Evolutionary conservation across 495 filamentous ascomycete species (phyloP).

Genomic region (Physcia stellaris): DNA sequence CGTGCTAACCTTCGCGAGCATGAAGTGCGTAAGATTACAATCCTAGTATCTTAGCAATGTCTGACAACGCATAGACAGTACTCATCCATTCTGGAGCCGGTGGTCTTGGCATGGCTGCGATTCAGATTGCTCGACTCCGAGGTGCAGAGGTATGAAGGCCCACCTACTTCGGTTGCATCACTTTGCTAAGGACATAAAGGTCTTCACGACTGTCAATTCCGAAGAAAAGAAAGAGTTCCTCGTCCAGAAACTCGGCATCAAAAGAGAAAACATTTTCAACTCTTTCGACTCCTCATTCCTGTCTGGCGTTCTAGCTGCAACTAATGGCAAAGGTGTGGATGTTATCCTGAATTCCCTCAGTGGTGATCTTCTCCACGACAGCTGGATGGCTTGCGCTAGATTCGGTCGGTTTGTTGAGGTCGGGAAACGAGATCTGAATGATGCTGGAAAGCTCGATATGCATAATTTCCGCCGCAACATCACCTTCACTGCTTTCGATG

Average conservation of each 20-base stretch:
- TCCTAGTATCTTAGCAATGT: no score
- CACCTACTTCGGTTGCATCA: no score
- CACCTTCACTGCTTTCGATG: constrained; percentile 3
- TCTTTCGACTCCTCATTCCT: not conserved
- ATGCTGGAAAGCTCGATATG: not conserved
- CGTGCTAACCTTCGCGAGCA: not conserved
- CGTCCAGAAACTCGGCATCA: not conserved
- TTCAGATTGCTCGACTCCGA: not conserved
- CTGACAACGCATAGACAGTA: not conserved
- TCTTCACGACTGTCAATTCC: no score
- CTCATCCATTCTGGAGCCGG: constrained; percentile 1
- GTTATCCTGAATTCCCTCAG: not conserved
- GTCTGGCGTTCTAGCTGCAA: not conserved
- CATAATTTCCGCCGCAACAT: constrained; percentile 1
- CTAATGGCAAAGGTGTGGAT: not conserved
- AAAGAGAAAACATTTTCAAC: not conserved
- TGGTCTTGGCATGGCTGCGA: constrained; percentile 1
- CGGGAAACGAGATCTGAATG: not conserved
- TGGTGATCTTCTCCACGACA: not conserved
- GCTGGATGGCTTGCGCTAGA: not conserved
- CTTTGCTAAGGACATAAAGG: no score
- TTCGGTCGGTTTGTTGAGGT: constrained; percentile 1
- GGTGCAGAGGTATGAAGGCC: not conserved
- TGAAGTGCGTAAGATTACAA: no score
- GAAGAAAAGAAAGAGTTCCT: not conserved